A percentile compares a stretch with the other conserved stretches of the same genome.
These are phyloP conservation scores for Gossypium trilobum DNA, from an alignment of 441 rosid species.

Conservation along the genomic window DNA sequence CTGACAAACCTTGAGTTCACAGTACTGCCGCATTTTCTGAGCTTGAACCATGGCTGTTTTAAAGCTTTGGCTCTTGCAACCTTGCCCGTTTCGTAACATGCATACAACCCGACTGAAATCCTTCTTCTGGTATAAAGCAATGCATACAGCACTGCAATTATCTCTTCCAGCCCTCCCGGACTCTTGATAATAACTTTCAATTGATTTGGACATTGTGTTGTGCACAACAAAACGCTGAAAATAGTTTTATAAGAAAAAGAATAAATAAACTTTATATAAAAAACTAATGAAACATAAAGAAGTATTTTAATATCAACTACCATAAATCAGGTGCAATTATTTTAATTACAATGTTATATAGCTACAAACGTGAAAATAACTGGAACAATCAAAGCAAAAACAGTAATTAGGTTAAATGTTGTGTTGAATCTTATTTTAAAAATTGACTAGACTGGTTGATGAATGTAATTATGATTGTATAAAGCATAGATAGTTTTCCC, in stretches of 20 bases:
- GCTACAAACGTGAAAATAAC: not conserved
- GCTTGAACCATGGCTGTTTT: conserved; percentile 85
- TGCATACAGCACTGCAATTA: conserved; percentile 54
- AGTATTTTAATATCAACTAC: conserved; percentile 1
- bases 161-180: conserved; percentile 97
- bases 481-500: not conserved
- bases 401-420: not conserved
- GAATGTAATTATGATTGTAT: not conserved
- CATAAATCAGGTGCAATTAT: not conserved
- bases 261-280: not conserved
- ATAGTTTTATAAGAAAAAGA: not conserved
- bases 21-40: conserved; percentile 74
- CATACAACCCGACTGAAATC: conserved; percentile 93
- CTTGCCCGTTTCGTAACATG: conserved; percentile 76
- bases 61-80: conserved; percentile 56
- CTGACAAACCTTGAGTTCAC: conserved; percentile 69
- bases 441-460: not conserved
- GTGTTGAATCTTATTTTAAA: not conserved
- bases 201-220: conserved; percentile 82
- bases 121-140: conserved; percentile 78
- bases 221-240: conserved; percentile 81
- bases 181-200: conserved; percentile 93
- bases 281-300: not conserved
- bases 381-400: not conserved
- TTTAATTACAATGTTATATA: not conserved